phyloP scores from a whole-genome alignment of 2,329 filamentous ascomycete species.

The Neonectria faginata region DNA sequence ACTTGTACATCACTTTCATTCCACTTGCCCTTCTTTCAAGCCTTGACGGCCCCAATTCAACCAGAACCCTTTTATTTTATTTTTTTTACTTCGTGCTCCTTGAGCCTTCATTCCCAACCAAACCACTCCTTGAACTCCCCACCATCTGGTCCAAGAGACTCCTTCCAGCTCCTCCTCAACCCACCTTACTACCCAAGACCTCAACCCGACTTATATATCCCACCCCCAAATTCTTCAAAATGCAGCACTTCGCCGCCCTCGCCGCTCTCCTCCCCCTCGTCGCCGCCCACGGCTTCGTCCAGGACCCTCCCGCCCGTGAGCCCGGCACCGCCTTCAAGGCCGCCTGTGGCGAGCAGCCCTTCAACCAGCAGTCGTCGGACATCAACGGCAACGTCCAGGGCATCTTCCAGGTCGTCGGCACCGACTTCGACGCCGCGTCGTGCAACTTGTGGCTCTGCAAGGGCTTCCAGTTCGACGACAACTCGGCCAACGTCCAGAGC shows the following conservation, averaged over 20 bases:
- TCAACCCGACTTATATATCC: constrained; percentile 13
- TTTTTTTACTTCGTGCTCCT: constrained; percentile 29
- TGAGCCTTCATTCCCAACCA: constrained; percentile 25
- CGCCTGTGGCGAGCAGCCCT: constrained; percentile 58
- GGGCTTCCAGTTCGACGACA: constrained; percentile 60
- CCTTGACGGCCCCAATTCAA: constrained; percentile 47
- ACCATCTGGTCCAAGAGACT: constrained; percentile 47
- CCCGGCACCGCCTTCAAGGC: constrained; percentile 57
- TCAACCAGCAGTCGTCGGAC: constrained; percentile 48
- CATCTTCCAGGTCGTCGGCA: constrained; percentile 49
- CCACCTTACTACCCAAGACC: background rate
- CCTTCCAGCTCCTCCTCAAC: constrained; percentile 19
- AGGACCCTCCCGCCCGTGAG: constrained; percentile 54
- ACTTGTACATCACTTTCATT: constrained; percentile 47
- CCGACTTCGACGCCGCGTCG: constrained; percentile 38
- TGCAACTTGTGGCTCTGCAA: constrained; percentile 61
- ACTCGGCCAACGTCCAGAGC: constrained; percentile 55
- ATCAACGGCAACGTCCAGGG: constrained; percentile 55
- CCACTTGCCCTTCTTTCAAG: constrained; percentile 44
- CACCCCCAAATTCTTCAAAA: constrained; percentile 28
- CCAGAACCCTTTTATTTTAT: no score
- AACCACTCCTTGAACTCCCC: constrained; percentile 35
- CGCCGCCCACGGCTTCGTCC: constrained; percentile 59
- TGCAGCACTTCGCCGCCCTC: constrained; percentile 42
- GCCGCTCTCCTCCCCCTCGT: constrained; percentile 47